A percentile compares a stretch with the other conserved stretches of the same genome.
Conservation (phyloP, 352 stramenopile species). For the Phytopythium chamaehyphon region DNA sequence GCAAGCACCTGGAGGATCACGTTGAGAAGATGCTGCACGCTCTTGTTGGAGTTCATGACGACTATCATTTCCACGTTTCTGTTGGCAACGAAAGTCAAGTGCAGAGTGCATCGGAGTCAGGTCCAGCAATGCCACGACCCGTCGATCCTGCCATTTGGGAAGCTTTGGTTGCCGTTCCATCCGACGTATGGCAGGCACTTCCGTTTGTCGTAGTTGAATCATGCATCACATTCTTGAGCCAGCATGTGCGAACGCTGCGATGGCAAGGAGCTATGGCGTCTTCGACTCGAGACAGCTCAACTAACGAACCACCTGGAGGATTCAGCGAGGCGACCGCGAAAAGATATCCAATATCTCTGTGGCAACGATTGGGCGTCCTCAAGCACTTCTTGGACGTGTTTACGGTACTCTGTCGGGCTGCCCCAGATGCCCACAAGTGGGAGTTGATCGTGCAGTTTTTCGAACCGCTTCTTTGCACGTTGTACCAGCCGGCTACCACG, state of each 20-base stretch:
- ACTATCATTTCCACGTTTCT: slow-evolving; percentile 62
- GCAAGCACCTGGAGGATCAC: slow-evolving; percentile 66
- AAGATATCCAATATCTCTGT: slow-evolving; percentile 55
- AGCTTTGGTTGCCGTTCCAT: slow-evolving; percentile 43
- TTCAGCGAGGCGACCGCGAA: neutral
- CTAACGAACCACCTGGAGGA: neutral
- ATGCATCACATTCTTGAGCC: slow-evolving; percentile 51
- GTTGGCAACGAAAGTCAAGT: slow-evolving; percentile 7
- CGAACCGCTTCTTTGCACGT: slow-evolving; percentile 69
- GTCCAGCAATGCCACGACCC: slow-evolving; percentile 30
- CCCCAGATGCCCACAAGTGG: slow-evolving; percentile 66
- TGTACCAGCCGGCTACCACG: slow-evolving; percentile 74
- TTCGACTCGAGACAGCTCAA: neutral
- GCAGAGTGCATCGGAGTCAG: neutral
- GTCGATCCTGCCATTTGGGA: slow-evolving; percentile 72
- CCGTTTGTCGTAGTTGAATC: slow-evolving; percentile 36
- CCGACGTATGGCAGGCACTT: slow-evolving; percentile 40
- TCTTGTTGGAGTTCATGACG: slow-evolving; percentile 73
- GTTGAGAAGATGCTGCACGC: slow-evolving; percentile 78
- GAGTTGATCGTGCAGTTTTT: slow-evolving; percentile 66
- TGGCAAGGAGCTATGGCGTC: slow-evolving; percentile 41
- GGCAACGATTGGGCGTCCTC: slow-evolving; percentile 67
- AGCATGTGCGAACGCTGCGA: slow-evolving; percentile 56
- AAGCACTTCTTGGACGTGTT: slow-evolving; percentile 81
- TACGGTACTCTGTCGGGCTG: slow-evolving; percentile 54